Conservation (phyloP, 164 flowering plant genomes). For the Chimonanthus praecox region DNA sequence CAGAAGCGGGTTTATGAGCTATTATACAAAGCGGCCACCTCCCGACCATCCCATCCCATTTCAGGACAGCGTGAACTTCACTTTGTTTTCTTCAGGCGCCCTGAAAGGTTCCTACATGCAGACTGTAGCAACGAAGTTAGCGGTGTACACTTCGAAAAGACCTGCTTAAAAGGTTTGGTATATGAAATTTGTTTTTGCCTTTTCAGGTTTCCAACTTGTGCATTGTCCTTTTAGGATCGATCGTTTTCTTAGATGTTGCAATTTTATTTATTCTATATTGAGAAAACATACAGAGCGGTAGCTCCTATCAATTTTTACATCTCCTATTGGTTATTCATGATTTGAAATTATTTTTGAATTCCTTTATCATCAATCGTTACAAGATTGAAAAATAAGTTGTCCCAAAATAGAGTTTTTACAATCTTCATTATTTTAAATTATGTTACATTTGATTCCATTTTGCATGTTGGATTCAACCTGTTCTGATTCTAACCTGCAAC, state of each 20-base stretch:
- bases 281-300: too few relatives aligned
- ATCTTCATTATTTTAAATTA: too few relatives aligned
- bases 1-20: conserved; percentile 73
- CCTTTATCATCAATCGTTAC: not conserved
- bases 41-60: conserved; percentile 29
- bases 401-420: too few relatives aligned
- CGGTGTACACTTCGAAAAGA: conserved; percentile 75
- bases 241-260: too few relatives aligned
- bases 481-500: not conserved
- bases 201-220: not conserved
- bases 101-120: conserved; percentile 63
- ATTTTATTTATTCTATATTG: too few relatives aligned
- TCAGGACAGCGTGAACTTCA: conserved; percentile 73
- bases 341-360: too few relatives aligned
- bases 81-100: conserved; percentile 78
- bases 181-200: not conserved
- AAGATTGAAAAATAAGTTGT: not conserved
- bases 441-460: too few relatives aligned
- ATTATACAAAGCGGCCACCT: conserved; percentile 68
- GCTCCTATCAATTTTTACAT: too few relatives aligned
- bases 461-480: not conserved
- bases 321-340: not conserved
- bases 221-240: not conserved
- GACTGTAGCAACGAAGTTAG: conserved; percentile 39
- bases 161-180: conserved; percentile 58